Conservation (phyloP, 2,329 filamentous ascomycete genomes). For the Mycosphaerella sp. region DNA sequence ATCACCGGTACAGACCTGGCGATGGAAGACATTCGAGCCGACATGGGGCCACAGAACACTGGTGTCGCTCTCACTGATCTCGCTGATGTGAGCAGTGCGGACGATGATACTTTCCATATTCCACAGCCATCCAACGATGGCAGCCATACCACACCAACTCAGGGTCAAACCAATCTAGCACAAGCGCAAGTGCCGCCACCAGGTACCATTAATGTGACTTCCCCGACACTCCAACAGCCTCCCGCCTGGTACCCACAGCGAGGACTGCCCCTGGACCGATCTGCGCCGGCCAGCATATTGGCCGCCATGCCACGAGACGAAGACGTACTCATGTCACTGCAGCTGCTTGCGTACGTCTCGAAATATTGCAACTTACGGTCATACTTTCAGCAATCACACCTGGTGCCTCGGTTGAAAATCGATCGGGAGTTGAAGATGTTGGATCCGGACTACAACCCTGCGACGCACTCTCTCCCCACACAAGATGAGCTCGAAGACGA, state of each 20-base stretch:
- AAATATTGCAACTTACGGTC: conserved; percentile 96
- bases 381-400: conserved; percentile 91
- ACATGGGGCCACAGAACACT: conserved; percentile 61
- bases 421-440: conserved; percentile 74
- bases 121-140: conserved; percentile 80
- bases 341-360: conserved; percentile 92
- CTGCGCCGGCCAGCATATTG: conserved; percentile 57
- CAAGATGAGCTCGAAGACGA: conserved; percentile 60
- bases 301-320: conserved; percentile 94
- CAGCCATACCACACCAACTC: conserved; percentile 65
- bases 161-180: conserved; percentile 34
- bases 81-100: conserved; percentile 73
- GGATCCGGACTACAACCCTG: conserved; percentile 57
- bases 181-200: conserved; percentile 42
- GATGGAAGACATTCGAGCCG: conserved; percentile 81
- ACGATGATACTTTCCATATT: conserved; percentile 87
- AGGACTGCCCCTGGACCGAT: conserved; percentile 25
- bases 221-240: conserved; percentile 64
- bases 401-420: conserved; percentile 87
- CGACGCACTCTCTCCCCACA: conserved; percentile 31
- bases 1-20: conserved; percentile 69
- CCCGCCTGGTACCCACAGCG: conserved; percentile 28
- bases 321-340: conserved; percentile 95
- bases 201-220: conserved; percentile 62
- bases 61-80: conserved; percentile 64